phyloP scores from a whole-genome alignment of 2,329 filamentous ascomycete species.

The Fusarium sp. region DNA sequence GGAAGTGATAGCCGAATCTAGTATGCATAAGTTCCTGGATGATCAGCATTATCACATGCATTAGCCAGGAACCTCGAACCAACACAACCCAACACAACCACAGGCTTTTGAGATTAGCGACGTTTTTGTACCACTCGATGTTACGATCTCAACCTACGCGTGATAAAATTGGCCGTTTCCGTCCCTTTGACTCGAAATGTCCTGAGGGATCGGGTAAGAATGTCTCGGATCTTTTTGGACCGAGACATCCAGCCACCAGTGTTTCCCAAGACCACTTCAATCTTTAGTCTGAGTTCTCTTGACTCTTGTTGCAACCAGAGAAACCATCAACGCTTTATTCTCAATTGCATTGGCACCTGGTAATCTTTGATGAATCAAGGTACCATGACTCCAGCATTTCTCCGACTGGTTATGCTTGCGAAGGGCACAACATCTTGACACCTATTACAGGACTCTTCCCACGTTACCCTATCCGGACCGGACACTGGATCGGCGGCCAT shows the following conservation, averaged over 20 bases:
- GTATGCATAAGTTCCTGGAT: not conserved
- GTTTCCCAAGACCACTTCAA: not conserved
- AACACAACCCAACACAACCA: not conserved
- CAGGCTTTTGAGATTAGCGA: not conserved
- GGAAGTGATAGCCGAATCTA: not conserved
- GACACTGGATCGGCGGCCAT: constrained; percentile 2
- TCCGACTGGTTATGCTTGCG: not conserved
- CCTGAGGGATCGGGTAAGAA: constrained; percentile 4
- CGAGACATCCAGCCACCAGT: not conserved
- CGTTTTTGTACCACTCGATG: not conserved
- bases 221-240: constrained; percentile 18
- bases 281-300: not conserved
- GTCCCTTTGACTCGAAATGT: not conserved
- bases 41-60: not conserved
- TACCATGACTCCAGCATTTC: not conserved
- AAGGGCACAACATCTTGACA: not conserved
- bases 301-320: not conserved
- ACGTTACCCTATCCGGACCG: constrained; percentile 27
- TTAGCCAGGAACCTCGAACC: not conserved
- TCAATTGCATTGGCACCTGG: not conserved
- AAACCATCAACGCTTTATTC: not conserved
- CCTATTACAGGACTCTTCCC: not conserved
- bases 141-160: not conserved
- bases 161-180: constrained; percentile 1
- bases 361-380: not conserved